Evolutionary conservation across 2,329 filamentous ascomycete genomes (phyloP).

Genomic region (Penicillium sp.): DNA sequence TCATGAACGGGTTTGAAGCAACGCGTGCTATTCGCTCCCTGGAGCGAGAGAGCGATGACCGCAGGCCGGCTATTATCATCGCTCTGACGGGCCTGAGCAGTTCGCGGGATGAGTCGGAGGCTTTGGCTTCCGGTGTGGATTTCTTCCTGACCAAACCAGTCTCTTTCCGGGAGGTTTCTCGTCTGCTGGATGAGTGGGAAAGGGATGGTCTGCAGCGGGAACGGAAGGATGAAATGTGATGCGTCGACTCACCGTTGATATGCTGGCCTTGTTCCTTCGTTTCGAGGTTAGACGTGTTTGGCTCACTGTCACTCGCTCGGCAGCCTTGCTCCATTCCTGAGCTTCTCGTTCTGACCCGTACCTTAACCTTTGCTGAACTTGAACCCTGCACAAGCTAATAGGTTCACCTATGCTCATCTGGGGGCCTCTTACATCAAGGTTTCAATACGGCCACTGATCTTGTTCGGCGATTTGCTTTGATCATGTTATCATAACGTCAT

Average conservation of each 20-base stretch:
- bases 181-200: constrained; percentile 41
- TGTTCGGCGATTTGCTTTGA: constrained; percentile 10
- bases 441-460: background rate
- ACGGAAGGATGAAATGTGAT: constrained; percentile 8
- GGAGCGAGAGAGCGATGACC: constrained; percentile 38
- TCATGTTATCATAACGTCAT: constrained; percentile 12
- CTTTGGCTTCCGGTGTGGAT: constrained; percentile 47
- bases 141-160: constrained; percentile 52
- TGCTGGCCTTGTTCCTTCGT: background rate
- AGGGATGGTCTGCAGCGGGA: constrained; percentile 15
- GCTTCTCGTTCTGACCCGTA: background rate
- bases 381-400: background rate
- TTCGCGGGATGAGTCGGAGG: constrained; percentile 47
- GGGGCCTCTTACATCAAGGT: background rate
- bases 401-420: background rate
- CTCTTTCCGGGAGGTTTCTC: constrained; percentile 46
- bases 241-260: background rate
- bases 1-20: constrained; percentile 52
- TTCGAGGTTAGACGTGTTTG: background rate
- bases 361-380: background rate
- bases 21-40: constrained; percentile 48
- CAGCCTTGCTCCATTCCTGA: background rate
- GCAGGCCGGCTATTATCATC: constrained; percentile 42
- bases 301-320: background rate
- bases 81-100: constrained; percentile 49